Base-by-base conservation (phyloP, 495 filamentous ascomycete genomes). In the Aspergillus egyptiacus region DNA sequence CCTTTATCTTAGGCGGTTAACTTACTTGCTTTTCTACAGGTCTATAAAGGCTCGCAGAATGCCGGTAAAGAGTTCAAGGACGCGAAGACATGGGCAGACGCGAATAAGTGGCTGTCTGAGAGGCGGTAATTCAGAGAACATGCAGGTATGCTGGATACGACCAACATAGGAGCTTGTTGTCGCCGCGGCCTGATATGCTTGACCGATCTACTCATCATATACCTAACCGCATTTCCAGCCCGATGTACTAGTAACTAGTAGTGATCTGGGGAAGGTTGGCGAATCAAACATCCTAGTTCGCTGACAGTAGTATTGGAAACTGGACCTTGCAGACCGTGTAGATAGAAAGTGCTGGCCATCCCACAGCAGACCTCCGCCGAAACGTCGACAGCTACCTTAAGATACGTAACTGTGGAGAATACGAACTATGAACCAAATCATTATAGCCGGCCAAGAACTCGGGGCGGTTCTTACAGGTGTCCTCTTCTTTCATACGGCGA, bases 1-100 rank as follows among this genome's bases (percentile, higher is more conserved):
- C 35, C 22, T 1, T 15, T 5, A 8, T 39, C 5, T 46, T n/a
- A n/a, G 31, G 4, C 38, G 2, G 19, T 11, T 37, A 13, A 13
- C 35, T 45, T 14, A 37, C 32, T 24, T 35, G 51, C 6, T 6
- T 54, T 38, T 35, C 27, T 46, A 23, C 46, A 82, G 78, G 69
- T 84, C 15, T 81, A 85, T 60, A 74, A 69, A 25, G 87, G 82
- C 28, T 74, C 89, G 10, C 82, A 86, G 68, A 71, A 66, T 20
- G 74, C 84, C 11, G 77, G 72, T n/a, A 76, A 73, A 36, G 81
- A 82, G 37, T 69, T 94, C 17, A 73, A 71, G 46, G 83, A 87
- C 33, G 73, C 74, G 46, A 73, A 74, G 44, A 64, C 74, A 30
- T 87, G 83, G 80, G 71, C 77, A 30, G 78, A 82, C 55, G 84